A percentile compares a stretch with the other conserved stretches of the same genome.
Evolutionary conservation across 108 stramenopile genomes (phyloP).

Genomic region (Parietichytrium sp.): DNA sequence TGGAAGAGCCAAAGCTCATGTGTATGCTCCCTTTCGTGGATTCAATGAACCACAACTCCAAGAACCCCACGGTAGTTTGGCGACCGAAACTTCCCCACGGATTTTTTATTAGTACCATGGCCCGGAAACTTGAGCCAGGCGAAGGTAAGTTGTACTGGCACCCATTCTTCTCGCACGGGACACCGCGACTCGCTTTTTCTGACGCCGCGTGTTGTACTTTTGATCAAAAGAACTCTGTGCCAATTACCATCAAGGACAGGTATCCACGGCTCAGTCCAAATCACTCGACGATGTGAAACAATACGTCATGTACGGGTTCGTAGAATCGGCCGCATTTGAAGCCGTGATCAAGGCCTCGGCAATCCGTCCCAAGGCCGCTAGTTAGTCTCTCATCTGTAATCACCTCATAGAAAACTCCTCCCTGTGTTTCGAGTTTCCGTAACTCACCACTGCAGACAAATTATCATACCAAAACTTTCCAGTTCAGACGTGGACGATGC

Average conservation of each 20-base stretch:
- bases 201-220: no score
- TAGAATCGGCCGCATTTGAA: background rate
- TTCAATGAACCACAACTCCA: slow-evolving; percentile 5
- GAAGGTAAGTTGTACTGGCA: no score
- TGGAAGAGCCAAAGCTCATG: slow-evolving; percentile 29
- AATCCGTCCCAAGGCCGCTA: no score
- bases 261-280: background rate
- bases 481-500: no score
- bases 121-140: background rate
- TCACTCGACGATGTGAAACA: background rate
- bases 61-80: background rate
- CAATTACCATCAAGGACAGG: background rate
- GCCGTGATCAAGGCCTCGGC: background rate
- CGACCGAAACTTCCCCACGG: background rate
- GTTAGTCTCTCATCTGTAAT: no score
- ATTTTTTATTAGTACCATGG: background rate
- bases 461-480: no score
- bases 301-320: slow-evolving; percentile 29
- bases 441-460: no score
- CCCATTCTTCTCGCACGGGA: no score
- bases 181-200: no score
- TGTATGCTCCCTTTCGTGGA: slow-evolving; percentile 35
- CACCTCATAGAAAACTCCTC: no score
- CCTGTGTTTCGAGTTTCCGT: no score
- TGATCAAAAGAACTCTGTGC: background rate